Evolutionary conservation across 2,329 filamentous ascomycete species (phyloP).

Genomic region (Colletotrichum tofieldiae): DNA sequence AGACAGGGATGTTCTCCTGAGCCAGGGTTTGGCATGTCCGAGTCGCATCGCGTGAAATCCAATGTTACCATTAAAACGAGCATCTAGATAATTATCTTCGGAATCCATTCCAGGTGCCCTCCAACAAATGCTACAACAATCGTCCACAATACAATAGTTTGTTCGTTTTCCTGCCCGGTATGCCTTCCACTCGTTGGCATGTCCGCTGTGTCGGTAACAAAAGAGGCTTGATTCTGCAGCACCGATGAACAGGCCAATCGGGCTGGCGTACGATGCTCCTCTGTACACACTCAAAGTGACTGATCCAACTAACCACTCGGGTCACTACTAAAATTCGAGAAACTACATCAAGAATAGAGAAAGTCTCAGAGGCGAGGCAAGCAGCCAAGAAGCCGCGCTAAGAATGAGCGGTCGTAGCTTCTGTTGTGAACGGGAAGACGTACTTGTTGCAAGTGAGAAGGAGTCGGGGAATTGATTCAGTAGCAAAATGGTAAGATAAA

Average conservation of each 20-base stretch:
- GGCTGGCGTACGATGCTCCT: background rate
- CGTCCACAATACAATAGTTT: background rate
- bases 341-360: background rate
- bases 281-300: background rate
- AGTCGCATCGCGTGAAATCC: slow-evolving; percentile 15
- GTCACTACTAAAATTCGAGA: background rate
- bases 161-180: background rate
- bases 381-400: background rate
- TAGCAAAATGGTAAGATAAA: no score
- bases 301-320: background rate
- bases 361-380: background rate
- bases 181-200: background rate
- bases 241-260: background rate
- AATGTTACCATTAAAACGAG: background rate
- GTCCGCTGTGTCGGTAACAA: background rate
- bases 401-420: background rate
- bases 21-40: slow-evolving; percentile 4
- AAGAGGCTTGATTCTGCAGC: background rate
- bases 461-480: no score
- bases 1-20: slow-evolving; percentile 23
- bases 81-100: background rate
- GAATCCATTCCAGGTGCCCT: background rate
- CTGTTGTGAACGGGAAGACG: background rate
- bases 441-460: background rate
- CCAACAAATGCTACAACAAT: background rate